Base-by-base conservation (phyloP, 345 rosid genomes). In the Populus alba region DNA sequence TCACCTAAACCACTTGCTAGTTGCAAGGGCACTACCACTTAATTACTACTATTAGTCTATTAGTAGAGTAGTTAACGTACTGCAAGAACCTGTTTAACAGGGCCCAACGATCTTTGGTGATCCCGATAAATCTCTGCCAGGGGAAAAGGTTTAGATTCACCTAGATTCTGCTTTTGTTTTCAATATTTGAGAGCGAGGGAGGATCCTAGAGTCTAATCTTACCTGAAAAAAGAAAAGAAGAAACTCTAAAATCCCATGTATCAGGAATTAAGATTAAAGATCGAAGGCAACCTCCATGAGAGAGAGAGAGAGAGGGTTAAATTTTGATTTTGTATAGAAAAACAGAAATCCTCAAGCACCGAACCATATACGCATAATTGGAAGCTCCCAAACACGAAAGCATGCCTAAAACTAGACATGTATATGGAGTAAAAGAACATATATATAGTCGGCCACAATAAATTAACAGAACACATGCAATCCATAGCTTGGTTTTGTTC, bases 351-450 rank as follows among this genome's bases (percentile, higher is more conserved):
- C 74, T 75, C 68, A n/a, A 13, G 8, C 73, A 77, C 13, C 72
- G 70, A 81, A 70, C 79, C 73, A 41, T 84, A 25, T 81, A 41
- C 69, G 63, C 81, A 73, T 68, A 78, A 75, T 67, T 81, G 73
- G 83, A 80, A 77, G 77, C 79, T 80, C 45, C 67, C 77, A 79
- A 51, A 9, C 82, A 61, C 25, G 57, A 4, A 62, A 41, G 67
- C 66, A 70, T 66, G 18, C 38, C 75, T 63, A 75, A 16, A 31
- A 8, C 73, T 76, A 59, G 11, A 66, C 17, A 7, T 15, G 11
- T 3, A 8, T 45, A 16, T 29, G 38, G 22, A 43, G 45, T 41
- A 22, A 18, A 37, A 2, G 12, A 35, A 41, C 17, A 22, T 12
- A 38, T 12, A 38, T 35, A 78, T 12, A 33, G 66, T 1, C 53